Conservation (phyloP, 345 rosid species). For the Heritiera fomes region DNA sequence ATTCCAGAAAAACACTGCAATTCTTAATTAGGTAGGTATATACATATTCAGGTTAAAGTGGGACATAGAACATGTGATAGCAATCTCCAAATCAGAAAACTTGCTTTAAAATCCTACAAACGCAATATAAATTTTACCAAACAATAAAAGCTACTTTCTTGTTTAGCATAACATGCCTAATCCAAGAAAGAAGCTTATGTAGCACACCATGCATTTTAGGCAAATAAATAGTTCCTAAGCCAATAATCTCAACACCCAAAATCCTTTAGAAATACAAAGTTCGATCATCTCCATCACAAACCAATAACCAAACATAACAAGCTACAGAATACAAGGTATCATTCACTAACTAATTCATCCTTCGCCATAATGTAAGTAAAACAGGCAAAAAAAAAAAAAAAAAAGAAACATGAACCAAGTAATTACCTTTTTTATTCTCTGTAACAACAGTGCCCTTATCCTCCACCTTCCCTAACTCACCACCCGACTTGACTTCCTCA, state of each 20-base stretch:
- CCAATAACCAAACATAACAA: slow-evolving; percentile 3
- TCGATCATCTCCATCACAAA: background rate
- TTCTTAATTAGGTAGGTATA: background rate
- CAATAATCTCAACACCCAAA: slow-evolving; percentile 7
- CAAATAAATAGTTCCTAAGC: background rate
- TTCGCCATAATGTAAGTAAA: background rate
- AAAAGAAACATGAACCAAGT: slow-evolving; percentile 10
- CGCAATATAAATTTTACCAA: slow-evolving; percentile 11
- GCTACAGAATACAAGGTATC: background rate
- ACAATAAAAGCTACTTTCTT: slow-evolving; percentile 18
- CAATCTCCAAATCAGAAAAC: slow-evolving; percentile 14
- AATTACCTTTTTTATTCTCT: slow-evolving; percentile 66
- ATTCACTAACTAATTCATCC: background rate
- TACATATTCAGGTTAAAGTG: background rate
- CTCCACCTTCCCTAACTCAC: slow-evolving; percentile 28
- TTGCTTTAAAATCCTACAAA: background rate
- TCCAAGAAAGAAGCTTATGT: slow-evolving; percentile 18
- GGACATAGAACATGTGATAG: background rate
- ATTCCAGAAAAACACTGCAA: background rate
- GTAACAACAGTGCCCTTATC: slow-evolving; percentile 36
- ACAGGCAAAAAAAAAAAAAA: background rate
- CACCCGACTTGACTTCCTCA: slow-evolving; percentile 41
- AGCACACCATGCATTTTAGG: background rate
- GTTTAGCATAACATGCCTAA: background rate
- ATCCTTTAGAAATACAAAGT: background rate